These are phyloP conservation scores for Sedum album DNA, from an alignment of 164 flowering plant genomes.

Conservation along the genomic window DNA sequence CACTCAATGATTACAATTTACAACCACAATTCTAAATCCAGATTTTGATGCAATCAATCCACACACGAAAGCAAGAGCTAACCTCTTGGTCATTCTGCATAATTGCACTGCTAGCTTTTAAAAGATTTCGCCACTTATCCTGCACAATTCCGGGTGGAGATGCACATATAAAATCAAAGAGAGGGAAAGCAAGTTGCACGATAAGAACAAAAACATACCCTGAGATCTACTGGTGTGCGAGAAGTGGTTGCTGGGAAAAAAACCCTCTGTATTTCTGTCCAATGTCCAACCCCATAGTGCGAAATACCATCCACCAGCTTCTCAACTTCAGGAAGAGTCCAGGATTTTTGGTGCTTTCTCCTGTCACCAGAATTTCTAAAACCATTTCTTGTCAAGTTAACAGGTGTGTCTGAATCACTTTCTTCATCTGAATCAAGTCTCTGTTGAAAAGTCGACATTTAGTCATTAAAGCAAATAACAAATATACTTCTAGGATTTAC, in stretches of 20 bases:
- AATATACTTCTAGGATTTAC: neutral
- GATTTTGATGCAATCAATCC: neutral
- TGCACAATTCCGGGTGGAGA: slow-evolving; percentile 13
- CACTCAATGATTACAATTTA: too few species aligned
- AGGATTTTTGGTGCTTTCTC: slow-evolving; percentile 37
- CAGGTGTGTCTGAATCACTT: slow-evolving; percentile 21
- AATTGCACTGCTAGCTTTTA: slow-evolving; percentile 25
- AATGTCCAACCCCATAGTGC: slow-evolving; percentile 38
- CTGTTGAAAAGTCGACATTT: slow-evolving; percentile 9
- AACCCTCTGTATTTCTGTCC: slow-evolving; percentile 40
- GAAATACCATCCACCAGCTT: slow-evolving; percentile 42
- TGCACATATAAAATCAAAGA: neutral
- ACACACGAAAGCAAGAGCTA: neutral
- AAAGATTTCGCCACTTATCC: slow-evolving; percentile 51
- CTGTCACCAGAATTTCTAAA: slow-evolving; percentile 15
- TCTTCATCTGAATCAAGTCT: slow-evolving; percentile 20
- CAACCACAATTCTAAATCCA: neutral
- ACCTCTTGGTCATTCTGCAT: slow-evolving; percentile 21
- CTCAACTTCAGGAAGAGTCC: slow-evolving; percentile 37
- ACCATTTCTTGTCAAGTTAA: slow-evolving; percentile 14
- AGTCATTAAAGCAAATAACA: neutral
- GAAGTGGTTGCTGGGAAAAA: slow-evolving; percentile 27
- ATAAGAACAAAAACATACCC: slow-evolving; percentile 20
- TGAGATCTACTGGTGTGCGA: slow-evolving; percentile 45
- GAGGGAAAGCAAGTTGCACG: neutral